phyloP scores from a whole-genome alignment of 441 rosid species.

The Euphorbia neoarborescens region DNA sequence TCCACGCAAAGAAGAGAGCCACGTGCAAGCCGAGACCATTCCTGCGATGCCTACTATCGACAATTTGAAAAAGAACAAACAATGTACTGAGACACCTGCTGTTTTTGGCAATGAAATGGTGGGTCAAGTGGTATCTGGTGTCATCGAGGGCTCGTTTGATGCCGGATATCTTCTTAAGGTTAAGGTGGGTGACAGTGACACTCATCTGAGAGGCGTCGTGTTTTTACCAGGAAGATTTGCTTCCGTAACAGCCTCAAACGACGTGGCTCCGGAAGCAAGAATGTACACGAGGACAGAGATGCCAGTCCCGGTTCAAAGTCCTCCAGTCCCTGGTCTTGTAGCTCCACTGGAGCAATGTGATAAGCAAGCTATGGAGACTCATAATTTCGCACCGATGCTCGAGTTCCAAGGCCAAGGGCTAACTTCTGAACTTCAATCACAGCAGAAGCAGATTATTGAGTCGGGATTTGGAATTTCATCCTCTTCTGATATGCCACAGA shows the following conservation, averaged over 20 bases:
- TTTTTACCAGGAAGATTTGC: slow-evolving; percentile 44
- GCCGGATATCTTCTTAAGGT: slow-evolving; percentile 66
- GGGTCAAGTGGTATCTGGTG: slow-evolving; percentile 59
- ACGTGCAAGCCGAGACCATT: slow-evolving; percentile 30
- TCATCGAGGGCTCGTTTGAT: slow-evolving; percentile 61
- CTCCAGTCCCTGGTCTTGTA: slow-evolving; percentile 15
- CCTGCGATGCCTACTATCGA: slow-evolving; percentile 28
- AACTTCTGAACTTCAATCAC: slow-evolving; percentile 21
- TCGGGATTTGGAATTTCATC: slow-evolving; percentile 23
- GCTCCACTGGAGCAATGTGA: slow-evolving; percentile 23
- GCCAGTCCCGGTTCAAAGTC: slow-evolving; percentile 32
- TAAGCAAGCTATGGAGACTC: slow-evolving; percentile 31
- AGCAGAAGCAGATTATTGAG: slow-evolving; percentile 26
- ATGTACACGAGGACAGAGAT: slow-evolving; percentile 47
- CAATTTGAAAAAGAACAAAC: slow-evolving; percentile 28
- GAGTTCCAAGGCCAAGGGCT: slow-evolving; percentile 21
- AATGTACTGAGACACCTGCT: slow-evolving; percentile 12
- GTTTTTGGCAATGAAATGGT: slow-evolving; percentile 32
- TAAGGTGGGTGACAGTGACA: slow-evolving; percentile 45
- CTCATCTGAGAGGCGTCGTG: slow-evolving; percentile 54
- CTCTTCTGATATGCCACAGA: slow-evolving; percentile 19
- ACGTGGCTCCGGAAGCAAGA: slow-evolving; percentile 60
- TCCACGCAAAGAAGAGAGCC: slow-evolving; percentile 51
- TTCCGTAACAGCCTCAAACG: slow-evolving; percentile 53
- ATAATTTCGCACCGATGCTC: slow-evolving; percentile 15